These are phyloP conservation scores for Vitis rupestris DNA, from an alignment of 164 flowering plant species.

Conservation along the genomic window DNA sequence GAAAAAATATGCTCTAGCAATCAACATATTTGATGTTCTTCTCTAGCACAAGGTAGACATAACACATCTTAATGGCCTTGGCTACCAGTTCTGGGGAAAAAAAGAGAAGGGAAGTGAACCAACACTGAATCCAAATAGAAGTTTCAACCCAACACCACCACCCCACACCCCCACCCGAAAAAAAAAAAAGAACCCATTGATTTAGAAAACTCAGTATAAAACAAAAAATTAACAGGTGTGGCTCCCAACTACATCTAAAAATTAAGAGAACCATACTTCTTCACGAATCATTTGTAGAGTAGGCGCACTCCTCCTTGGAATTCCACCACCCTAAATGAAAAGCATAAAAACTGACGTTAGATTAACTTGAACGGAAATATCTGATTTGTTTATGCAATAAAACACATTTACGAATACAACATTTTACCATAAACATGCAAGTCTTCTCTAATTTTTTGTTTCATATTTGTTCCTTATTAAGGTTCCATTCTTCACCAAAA, in stretches of 20 bases:
- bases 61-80: not conserved
- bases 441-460: too few species aligned
- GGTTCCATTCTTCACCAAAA: too few species aligned
- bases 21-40: not conserved
- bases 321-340: constrained; percentile 78
- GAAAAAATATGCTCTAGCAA: not conserved
- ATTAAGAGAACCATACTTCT: constrained; percentile 56
- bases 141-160: not conserved
- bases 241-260: constrained; percentile 4
- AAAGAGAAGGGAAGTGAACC: not conserved
- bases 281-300: constrained; percentile 74
- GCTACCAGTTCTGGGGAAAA: not conserved
- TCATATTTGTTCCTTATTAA: too few species aligned
- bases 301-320: constrained; percentile 90
- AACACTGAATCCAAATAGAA: not conserved
- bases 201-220: not conserved
- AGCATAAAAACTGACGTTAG: not conserved
- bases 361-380: not conserved
- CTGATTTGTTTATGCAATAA: too few species aligned
- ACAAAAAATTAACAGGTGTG: too few species aligned
- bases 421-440: too few species aligned
- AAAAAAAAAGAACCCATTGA: too few species aligned
- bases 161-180: too few species aligned
- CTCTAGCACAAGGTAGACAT: not conserved
- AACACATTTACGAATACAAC: too few species aligned